phyloP scores from a whole-genome alignment of 805 yeast genomes.

The Lachancea kluyveri region DNA sequence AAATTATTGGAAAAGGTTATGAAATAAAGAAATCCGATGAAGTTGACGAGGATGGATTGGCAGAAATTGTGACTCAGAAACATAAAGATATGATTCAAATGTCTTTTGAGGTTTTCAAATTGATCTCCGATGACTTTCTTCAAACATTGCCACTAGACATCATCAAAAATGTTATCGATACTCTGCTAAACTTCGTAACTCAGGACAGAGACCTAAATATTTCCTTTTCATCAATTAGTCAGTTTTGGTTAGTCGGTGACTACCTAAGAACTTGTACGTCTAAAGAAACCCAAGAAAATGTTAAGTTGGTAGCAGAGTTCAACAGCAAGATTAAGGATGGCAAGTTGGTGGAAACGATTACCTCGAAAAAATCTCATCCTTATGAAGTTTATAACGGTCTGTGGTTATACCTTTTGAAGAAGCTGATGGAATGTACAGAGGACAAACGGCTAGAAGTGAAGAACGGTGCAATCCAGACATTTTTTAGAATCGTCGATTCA shows the following conservation, averaged over 20 bases:
- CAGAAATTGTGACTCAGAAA: constrained; percentile 40
- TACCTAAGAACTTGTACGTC: constrained; percentile 37
- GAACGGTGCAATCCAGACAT: constrained; percentile 85
- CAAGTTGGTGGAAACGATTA: constrained; percentile 25
- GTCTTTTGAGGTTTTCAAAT: constrained; percentile 76
- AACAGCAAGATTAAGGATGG: constrained; percentile 15
- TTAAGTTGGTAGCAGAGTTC: constrained; percentile 7
- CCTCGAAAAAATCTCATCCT: constrained; percentile 13
- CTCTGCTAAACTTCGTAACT: constrained; percentile 61
- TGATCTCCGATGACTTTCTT: constrained; percentile 81
- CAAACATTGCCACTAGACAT: constrained; percentile 63
- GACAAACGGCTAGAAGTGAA: constrained; percentile 75
- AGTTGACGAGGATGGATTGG: constrained; percentile 20
- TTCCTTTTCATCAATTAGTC: constrained; percentile 85
- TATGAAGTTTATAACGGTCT: constrained; percentile 34
- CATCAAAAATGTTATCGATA: constrained; percentile 59
- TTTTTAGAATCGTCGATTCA: constrained; percentile 73
- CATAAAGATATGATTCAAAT: constrained; percentile 46
- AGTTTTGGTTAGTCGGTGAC: constrained; percentile 90
- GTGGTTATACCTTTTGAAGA: constrained; percentile 60
- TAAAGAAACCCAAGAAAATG: constrained; percentile 1
- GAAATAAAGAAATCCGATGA: constrained; percentile 20
- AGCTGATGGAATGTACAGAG: constrained; percentile 54
- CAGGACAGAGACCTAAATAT: constrained; percentile 76
- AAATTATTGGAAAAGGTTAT: constrained; percentile 28